phyloP scores from a whole-genome alignment of 257 asterid species.

The Solanum pimpinellifolium region DNA sequence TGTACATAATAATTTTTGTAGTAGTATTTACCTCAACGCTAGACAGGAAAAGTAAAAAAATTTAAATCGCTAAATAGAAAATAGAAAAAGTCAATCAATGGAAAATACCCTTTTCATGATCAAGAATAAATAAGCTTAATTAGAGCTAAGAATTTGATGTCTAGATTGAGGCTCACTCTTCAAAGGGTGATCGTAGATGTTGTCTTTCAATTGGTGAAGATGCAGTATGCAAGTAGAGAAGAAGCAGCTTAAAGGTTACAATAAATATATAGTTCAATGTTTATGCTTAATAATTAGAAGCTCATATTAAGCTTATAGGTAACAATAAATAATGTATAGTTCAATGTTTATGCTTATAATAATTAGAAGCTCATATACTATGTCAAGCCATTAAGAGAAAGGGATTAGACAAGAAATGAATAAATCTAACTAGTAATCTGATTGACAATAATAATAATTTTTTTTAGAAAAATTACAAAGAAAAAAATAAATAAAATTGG shows the following conservation, averaged over 20 bases:
- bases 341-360: slow-evolving; percentile 15
- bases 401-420: slow-evolving; percentile 30
- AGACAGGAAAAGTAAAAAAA: too few relatives aligned
- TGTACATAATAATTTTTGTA: neutral
- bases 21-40: neutral
- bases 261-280: slow-evolving; percentile 23
- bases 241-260: slow-evolving; percentile 19
- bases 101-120: neutral
- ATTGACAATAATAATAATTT: neutral
- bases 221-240: neutral
- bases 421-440: slow-evolving; percentile 35
- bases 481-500: slow-evolving; percentile 3
- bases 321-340: slow-evolving; percentile 11
- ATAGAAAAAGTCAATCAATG: neutral
- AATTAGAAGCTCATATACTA: slow-evolving; percentile 6
- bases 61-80: too few relatives aligned
- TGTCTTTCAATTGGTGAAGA: neutral
- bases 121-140: neutral
- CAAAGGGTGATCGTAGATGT: neutral
- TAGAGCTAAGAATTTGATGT: too few relatives aligned
- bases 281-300: neutral
- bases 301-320: slow-evolving; percentile 10
- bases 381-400: slow-evolving; percentile 27
- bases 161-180: neutral
- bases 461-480: neutral